These are phyloP conservation scores for Clarireedia monteithiana DNA, from an alignment of 2,329 filamentous ascomycete species.

Conservation along the genomic window DNA sequence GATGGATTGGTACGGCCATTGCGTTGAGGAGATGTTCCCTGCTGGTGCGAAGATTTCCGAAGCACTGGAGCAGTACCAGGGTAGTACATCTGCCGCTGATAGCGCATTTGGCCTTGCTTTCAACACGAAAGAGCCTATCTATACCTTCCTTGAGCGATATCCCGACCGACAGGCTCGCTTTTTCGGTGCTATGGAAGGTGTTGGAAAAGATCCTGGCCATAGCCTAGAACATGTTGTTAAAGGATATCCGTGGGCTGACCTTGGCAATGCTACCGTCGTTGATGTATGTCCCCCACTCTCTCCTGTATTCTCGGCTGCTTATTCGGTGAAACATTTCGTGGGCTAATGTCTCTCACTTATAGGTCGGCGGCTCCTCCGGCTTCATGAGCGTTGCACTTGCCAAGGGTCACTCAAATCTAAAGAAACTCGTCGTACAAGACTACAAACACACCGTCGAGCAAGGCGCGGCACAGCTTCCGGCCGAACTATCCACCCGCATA, in stretches of 20 bases:
- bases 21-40: slow-evolving; percentile 1
- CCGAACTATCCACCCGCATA: slow-evolving; percentile 12
- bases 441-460: neutral
- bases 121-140: neutral
- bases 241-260: slow-evolving; percentile 19
- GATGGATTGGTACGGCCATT: neutral
- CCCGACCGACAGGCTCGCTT: neutral
- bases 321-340: neutral
- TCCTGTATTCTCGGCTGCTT: neutral
- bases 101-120: slow-evolving; percentile 1
- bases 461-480: slow-evolving; percentile 31
- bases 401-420: slow-evolving; percentile 15
- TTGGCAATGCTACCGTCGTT: slow-evolving; percentile 21
- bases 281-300: slow-evolving; percentile 14
- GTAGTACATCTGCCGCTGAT: neutral
- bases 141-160: neutral
- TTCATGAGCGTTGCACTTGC: slow-evolving; percentile 20
- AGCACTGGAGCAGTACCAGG: neutral
- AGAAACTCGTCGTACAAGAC: slow-evolving; percentile 22
- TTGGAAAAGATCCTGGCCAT: neutral
- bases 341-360: neutral
- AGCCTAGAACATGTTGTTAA: slow-evolving; percentile 2
- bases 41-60: neutral
- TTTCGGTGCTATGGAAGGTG: slow-evolving; percentile 4
- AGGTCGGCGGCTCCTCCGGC: slow-evolving; percentile 24